These are phyloP conservation scores for Fusarium sarcochroum DNA, from an alignment of 2,329 filamentous ascomycete genomes.

Conservation along the genomic window DNA sequence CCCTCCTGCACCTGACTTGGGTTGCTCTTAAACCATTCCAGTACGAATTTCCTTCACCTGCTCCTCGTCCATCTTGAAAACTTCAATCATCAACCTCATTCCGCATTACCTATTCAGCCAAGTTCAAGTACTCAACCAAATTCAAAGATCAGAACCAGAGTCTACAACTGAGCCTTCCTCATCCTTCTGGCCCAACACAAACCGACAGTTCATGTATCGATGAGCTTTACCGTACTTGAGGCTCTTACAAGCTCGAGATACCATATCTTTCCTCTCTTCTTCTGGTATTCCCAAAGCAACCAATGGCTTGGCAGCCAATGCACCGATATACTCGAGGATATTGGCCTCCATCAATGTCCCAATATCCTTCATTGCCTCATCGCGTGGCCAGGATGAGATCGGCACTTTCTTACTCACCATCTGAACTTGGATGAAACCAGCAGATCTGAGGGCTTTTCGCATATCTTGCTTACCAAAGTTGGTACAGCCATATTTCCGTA, in stretches of 20 bases:
- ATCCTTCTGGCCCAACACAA: conserved; percentile 61
- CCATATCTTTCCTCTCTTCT: conserved; percentile 54
- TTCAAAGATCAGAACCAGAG: background rate
- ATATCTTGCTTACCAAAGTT: conserved; percentile 55
- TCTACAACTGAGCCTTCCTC: background rate
- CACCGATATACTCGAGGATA: conserved; percentile 59
- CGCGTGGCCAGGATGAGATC: conserved; percentile 61
- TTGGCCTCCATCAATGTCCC: conserved; percentile 62
- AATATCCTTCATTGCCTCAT: conserved; percentile 57
- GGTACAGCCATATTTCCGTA: conserved; percentile 57
- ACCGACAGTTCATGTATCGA: conserved; percentile 60
- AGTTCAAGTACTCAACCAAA: background rate
- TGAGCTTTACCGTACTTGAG: conserved; percentile 56
- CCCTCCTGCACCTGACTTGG: background rate
- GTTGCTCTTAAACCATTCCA: background rate
- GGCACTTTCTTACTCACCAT: conserved; percentile 61
- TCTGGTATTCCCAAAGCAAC: conserved; percentile 54
- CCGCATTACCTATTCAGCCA: background rate
- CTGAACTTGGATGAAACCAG: conserved; percentile 62
- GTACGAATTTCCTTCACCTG: background rate
- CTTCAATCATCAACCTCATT: background rate
- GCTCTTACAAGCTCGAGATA: conserved; percentile 51
- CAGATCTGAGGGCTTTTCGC: conserved; percentile 53
- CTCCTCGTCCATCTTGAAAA: background rate
- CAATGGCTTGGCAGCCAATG: conserved; percentile 59